Conservation (phyloP, 805 yeast genomes). For the Nakazawaea ambrosiae region DNA sequence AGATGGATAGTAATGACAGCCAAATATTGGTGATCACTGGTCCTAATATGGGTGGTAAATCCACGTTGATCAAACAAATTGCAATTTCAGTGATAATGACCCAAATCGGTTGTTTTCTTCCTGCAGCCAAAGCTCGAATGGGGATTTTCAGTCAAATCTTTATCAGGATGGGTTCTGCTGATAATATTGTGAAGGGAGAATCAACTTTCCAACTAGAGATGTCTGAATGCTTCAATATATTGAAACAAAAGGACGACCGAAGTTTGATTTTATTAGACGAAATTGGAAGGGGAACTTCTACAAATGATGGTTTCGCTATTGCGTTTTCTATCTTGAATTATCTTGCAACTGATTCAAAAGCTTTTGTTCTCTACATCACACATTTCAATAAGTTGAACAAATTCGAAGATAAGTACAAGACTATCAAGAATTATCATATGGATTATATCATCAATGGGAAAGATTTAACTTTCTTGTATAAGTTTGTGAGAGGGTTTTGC, state of each 20-base stretch:
- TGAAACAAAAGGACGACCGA: conserved; percentile 39
- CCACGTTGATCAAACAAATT: conserved; percentile 66
- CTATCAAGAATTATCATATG: conserved; percentile 63
- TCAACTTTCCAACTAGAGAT: conserved; percentile 82
- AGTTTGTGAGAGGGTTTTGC: conserved; percentile 41
- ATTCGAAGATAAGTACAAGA: conserved; percentile 34
- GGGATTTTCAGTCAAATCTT: conserved; percentile 55
- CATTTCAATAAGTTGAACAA: conserved; percentile 68
- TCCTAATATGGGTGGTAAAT: conserved; percentile 87
- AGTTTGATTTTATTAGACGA: conserved; percentile 69
- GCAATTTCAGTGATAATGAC: conserved; percentile 68
- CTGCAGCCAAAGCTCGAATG: conserved; percentile 52
- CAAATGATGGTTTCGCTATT: conserved; percentile 75
- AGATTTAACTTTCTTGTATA: conserved; percentile 47
- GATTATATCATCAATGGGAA: conserved; percentile 36
- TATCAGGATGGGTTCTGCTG: conserved; percentile 76
- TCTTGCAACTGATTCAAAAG: conserved; percentile 29
- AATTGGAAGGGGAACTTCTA: conserved; percentile 65
- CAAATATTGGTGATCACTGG: conserved; percentile 69
- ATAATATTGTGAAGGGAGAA: conserved; percentile 64
- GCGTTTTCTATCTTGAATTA: conserved; percentile 68
- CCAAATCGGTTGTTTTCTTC: conserved; percentile 72
- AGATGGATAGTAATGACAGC: conserved; percentile 36
- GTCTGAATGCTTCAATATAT: conserved; percentile 54
- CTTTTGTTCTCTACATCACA: conserved; percentile 67